A percentile compares a stretch with the other conserved stretches of the same genome.
Conservation (phyloP, 1,284 basidiomycete genomes). For the Naganishia sp. region DNA sequence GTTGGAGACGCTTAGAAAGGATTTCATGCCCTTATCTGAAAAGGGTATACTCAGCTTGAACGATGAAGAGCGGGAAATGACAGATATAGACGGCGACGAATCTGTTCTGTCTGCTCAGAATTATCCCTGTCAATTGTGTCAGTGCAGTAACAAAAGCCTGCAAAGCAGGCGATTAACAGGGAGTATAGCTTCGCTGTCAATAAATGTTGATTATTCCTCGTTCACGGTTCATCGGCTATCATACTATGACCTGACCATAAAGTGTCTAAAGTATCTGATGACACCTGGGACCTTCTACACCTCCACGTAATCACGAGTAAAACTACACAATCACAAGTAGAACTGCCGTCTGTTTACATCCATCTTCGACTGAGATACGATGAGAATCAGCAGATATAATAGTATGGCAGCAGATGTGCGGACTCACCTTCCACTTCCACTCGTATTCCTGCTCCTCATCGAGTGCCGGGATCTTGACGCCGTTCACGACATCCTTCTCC, state of each 20-base stretch:
- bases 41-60: no score
- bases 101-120: no score
- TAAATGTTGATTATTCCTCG: no score
- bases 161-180: no score
- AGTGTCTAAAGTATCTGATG: background rate
- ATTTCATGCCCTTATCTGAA: no score
- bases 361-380: conserved; percentile 52
- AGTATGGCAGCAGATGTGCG: background rate
- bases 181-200: no score
- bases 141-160: no score
- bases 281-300: background rate
- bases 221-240: no score
- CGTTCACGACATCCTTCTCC: conserved; percentile 49
- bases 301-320: conserved; percentile 46
- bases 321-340: conserved; percentile 53
- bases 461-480: conserved; percentile 48
- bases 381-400: background rate
- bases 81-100: no score
- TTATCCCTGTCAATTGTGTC: no score
- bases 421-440: conserved; percentile 56
- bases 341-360: conserved; percentile 55
- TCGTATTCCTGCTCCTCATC: conserved; percentile 56
- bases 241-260: background rate
- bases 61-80: no score
- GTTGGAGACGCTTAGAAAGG: no score